A percentile compares a stretch with the other conserved stretches of the same genome.
phyloP scores from a whole-genome alignment of 2,329 filamentous ascomycete genomes.

The Trichoderma endophyticum region DNA sequence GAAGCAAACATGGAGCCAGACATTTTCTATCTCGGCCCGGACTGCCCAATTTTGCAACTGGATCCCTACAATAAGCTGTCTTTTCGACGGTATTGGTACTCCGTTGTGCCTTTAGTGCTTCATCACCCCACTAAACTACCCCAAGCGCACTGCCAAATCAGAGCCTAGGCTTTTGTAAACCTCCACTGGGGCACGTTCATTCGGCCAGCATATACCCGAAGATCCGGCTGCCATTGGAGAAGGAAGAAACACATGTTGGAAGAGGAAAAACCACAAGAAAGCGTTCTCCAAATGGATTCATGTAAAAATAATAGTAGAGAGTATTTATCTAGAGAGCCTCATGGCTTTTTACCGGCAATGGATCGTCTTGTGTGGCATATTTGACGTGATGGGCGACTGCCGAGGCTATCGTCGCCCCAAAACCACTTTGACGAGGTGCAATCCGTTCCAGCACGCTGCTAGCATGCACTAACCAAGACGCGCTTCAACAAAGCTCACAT shows the following conservation, averaged over 20 bases:
- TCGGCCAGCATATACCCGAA: slow-evolving; percentile 9
- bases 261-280: neutral
- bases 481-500: neutral
- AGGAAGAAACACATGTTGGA: neutral
- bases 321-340: neutral
- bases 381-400: neutral
- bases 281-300: neutral
- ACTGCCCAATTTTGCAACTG: neutral
- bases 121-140: slow-evolving; percentile 16
- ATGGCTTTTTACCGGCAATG: neutral
- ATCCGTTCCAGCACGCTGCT: neutral
- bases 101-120: neutral
- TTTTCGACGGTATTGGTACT: neutral
- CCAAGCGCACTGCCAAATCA: slow-evolving; percentile 14
- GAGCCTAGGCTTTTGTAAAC: slow-evolving; percentile 8
- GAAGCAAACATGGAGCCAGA: neutral
- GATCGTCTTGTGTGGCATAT: neutral
- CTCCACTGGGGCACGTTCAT: neutral
- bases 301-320: neutral
- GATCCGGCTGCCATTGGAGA: neutral
- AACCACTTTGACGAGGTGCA: neutral
- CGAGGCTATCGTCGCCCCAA: neutral
- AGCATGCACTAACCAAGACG: neutral
- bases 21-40: neutral
- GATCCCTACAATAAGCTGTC: neutral